These are phyloP conservation scores for Macrophomina phaseolina DNA, from an alignment of 2,329 filamentous ascomycete genomes.

Conservation along the genomic window DNA sequence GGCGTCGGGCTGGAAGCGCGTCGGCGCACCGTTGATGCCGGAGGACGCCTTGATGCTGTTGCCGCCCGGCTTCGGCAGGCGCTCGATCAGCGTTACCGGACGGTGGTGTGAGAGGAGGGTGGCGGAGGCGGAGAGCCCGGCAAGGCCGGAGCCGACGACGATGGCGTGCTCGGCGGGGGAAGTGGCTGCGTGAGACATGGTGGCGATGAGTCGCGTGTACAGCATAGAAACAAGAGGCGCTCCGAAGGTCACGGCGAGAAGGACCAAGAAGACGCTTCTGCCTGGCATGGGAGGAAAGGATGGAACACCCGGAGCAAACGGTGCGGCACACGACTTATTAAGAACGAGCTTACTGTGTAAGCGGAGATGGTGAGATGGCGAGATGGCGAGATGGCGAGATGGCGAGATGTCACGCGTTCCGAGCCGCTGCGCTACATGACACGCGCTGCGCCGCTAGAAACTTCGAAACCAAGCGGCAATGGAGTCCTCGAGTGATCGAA, in stretches of 20 bases:
- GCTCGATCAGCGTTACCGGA: conserved; percentile 64
- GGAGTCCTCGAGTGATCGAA: no score
- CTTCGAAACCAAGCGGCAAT: no score
- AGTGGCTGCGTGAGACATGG: neutral
- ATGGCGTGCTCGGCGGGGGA: conserved; percentile 50
- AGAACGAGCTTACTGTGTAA: no score
- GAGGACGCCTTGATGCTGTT: conserved; percentile 72
- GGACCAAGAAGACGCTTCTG: neutral
- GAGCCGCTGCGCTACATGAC: no score
- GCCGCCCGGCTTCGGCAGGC: conserved; percentile 64
- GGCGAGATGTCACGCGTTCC: no score
- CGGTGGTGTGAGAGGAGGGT: conserved; percentile 60
- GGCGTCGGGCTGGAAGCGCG: conserved; percentile 58
- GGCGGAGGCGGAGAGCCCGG: conserved; percentile 62
- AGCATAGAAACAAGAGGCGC: conserved; percentile 21
- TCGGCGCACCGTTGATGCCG: conserved; percentile 68
- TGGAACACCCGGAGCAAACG: no score
- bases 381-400: no score
- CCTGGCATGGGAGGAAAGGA: no score
- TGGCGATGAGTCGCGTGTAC: conserved; percentile 3
- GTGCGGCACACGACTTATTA: no score
- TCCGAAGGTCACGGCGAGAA: conserved; percentile 11
- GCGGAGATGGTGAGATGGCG: no score
- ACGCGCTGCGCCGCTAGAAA: no score
- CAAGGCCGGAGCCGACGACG: conserved; percentile 69